Base-by-base conservation (phyloP, 73 alveolate species). In the Blepharisma japonicum region DNA sequence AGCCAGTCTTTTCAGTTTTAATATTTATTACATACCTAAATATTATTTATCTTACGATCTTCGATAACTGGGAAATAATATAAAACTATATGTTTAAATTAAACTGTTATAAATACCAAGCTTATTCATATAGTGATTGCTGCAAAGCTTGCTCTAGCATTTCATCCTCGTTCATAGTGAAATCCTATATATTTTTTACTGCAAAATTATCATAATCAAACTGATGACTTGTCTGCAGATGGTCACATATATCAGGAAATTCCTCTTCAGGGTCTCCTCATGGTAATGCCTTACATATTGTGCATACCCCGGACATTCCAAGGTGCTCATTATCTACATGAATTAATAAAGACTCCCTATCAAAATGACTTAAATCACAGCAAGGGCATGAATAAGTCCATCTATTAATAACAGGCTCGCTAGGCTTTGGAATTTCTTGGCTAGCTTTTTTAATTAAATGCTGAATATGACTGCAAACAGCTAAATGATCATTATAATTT, bases 231-330 rank as follows among this genome's bases (percentile, higher is more conserved):
- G 11, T 11, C 77, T 27, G 21, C 80, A 70, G 11, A 48, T 70
- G 80, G 14, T 14, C 27, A 27, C 9, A n/a, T 21, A 70, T 14
- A 48, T 70, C 80, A 70, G 20, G 9, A 48, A 14, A 23, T n/a
- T 14, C 77, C 14, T 70, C 14, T 7, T 48, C 25, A 11, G 80
- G 80, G 71, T 70, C 80, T 8, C 80, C 80, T 80, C 80, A 70
- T 11, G 80, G 80, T 71, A 70, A 14, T 11, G 72, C 18, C 4
- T 39, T 48, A 5, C 80, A 70, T 11, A 70, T 70, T 2, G 80
- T 68, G 77, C 80, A 70, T 2, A 70, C 80, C 71, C 27, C 80
- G 11, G 61, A 8, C 14, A 14, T 9, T 2, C 77, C 45, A n/a
- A 7, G 71, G 25, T 70, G 80, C 20, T 20, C 25, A 9, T 14